phyloP scores from a whole-genome alignment of 2,329 filamentous ascomycete genomes.

The Botrytis pseudocinerea region DNA sequence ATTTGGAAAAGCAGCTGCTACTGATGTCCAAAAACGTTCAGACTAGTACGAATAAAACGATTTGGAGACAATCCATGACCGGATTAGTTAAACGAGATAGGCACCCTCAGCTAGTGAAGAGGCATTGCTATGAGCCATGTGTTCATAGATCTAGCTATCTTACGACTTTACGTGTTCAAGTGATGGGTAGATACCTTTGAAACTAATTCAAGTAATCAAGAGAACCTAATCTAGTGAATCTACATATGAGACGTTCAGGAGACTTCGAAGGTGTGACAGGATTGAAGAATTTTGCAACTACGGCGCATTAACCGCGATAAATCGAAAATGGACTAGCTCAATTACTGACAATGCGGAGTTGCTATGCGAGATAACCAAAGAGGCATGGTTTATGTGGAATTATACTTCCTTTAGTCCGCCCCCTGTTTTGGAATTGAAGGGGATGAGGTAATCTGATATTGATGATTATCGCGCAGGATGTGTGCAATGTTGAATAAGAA shows the following conservation, averaged over 20 bases:
- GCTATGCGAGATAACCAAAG: constrained; percentile 11
- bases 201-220: not conserved
- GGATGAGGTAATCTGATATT: constrained; percentile 9
- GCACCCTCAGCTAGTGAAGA: not conserved
- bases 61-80: not conserved
- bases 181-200: not conserved
- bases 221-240: not conserved
- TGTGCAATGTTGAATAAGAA: not conserved
- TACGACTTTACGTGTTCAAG: constrained; percentile 12
- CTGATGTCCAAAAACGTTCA: constrained; percentile 14
- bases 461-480: constrained; percentile 8
- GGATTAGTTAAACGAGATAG: not conserved
- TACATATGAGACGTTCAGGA: constrained; percentile 5
- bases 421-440: constrained; percentile 5
- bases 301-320: constrained; percentile 12
- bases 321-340: not conserved
- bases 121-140: constrained; percentile 1
- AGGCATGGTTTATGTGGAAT: constrained; percentile 9
- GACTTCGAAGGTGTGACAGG: not conserved
- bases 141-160: constrained; percentile 7
- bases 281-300: not conserved
- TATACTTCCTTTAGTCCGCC: constrained; percentile 6
- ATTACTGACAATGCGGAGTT: constrained; percentile 10
- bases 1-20: constrained; percentile 19
- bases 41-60: not conserved